Evolutionary conservation across 495 filamentous ascomycete species (phyloP).

Genomic region (Penicillium salamii): DNA sequence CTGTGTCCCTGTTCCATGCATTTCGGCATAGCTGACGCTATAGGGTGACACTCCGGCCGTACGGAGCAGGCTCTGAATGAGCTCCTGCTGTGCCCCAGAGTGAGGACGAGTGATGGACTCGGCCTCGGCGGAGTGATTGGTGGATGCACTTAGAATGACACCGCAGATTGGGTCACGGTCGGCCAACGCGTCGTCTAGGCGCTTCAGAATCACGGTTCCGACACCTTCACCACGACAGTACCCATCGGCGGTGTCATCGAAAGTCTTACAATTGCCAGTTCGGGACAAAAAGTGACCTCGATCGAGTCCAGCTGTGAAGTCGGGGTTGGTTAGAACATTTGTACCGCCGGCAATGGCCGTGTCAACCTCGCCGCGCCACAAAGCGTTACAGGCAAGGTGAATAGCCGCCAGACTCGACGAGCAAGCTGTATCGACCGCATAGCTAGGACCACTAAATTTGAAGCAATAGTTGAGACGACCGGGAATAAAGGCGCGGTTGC

Average conservation of each 20-base stretch:
- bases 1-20: conserved; percentile 48
- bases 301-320: conserved; percentile 66
- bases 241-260: conserved; percentile 36
- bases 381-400: not conserved
- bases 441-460: not conserved
- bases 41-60: conserved; percentile 41
- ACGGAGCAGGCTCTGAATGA: conserved; percentile 24
- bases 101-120: conserved; percentile 48
- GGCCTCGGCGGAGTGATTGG: conserved; percentile 48
- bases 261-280: conserved; percentile 56
- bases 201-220: conserved; percentile 43
- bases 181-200: conserved; percentile 43
- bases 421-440: not conserved
- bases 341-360: conserved; percentile 13
- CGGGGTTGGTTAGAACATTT: conserved; percentile 63
- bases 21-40: conserved; percentile 51
- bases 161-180: conserved; percentile 47
- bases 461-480: not conserved
- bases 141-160: conserved; percentile 34
- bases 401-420: not conserved
- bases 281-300: conserved; percentile 67
- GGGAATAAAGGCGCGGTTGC: not conserved
- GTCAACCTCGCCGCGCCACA: not conserved
- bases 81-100: conserved; percentile 43
- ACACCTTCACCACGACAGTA: conserved; percentile 37